Percentiles rank a stretch among this genome's conserved stretches.
These are phyloP conservation scores for Solanum chacoense DNA, from an alignment of 305 asterid genomes.

Conservation along the genomic window DNA sequence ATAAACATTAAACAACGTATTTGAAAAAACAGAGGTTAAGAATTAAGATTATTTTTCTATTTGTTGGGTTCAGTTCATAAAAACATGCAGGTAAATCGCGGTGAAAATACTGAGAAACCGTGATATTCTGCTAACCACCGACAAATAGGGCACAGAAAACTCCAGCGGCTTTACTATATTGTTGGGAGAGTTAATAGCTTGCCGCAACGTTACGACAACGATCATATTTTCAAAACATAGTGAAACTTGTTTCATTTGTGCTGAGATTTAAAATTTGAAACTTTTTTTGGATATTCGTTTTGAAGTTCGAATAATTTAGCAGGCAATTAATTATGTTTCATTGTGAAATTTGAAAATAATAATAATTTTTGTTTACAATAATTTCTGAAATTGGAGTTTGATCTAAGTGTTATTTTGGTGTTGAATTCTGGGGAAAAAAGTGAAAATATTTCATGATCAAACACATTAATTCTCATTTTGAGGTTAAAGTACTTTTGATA, in stretches of 20 bases:
- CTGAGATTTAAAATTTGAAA: background rate
- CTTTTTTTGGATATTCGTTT: background rate
- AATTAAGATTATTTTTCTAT: background rate
- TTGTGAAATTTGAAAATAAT: too few relatives aligned
- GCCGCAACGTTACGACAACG: background rate
- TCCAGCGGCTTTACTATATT: slow-evolving; percentile 30
- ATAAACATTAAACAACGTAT: background rate
- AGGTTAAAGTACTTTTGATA: background rate
- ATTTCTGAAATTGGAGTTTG: background rate
- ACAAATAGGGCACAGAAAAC: slow-evolving; percentile 22
- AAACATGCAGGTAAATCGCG: slow-evolving; percentile 24
- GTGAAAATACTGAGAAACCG: slow-evolving; percentile 30
- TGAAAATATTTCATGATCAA: too few relatives aligned
- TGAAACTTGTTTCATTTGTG: background rate
- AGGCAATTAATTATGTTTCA: too few relatives aligned
- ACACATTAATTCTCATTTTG: background rate
- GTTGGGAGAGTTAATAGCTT: slow-evolving; percentile 27
- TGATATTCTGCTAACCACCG: slow-evolving; percentile 30
- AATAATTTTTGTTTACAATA: too few relatives aligned
- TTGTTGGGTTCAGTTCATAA: background rate
- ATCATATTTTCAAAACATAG: background rate
- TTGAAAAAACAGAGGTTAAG: background rate
- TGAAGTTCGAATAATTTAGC: fast-evolving
- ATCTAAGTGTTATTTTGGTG: background rate
- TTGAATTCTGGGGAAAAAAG: too few relatives aligned